phyloP scores from a whole-genome alignment of 2,329 filamentous ascomycete genomes.

The Tolypocladium album region DNA sequence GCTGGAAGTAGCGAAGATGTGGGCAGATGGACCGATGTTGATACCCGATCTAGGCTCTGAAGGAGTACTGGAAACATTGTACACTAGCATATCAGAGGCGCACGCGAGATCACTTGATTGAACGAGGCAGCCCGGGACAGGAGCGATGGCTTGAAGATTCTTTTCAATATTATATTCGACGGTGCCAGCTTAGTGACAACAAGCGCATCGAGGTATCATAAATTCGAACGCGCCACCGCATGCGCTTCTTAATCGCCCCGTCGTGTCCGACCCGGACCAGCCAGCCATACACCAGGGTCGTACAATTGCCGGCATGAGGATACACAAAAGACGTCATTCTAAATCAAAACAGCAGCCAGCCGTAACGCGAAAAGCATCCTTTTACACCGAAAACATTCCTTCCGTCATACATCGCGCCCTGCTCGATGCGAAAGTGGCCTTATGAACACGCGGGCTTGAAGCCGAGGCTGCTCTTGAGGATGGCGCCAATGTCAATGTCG shows the following conservation, averaged over 20 bases:
- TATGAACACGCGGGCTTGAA: slow-evolving; percentile 13
- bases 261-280: not conserved
- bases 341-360: not conserved
- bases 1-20: slow-evolving; percentile 15
- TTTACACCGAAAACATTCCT: not conserved
- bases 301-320: not conserved
- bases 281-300: not conserved
- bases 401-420: not conserved
- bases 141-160: not conserved
- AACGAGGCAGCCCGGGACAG: not conserved
- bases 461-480: slow-evolving; percentile 23
- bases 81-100: not conserved
- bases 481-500: slow-evolving; percentile 37
- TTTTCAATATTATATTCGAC: slow-evolving; percentile 8
- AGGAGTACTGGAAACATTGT: not conserved
- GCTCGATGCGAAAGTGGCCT: not conserved
- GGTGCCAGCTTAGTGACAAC: slow-evolving; percentile 7
- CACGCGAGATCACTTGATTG: not conserved
- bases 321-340: not conserved
- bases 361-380: not conserved
- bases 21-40: not conserved
- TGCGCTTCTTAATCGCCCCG: slow-evolving; percentile 1
- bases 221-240: slow-evolving; percentile 13
- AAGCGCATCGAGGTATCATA: slow-evolving; percentile 20
- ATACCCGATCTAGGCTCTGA: not conserved